Base-by-base conservation (phyloP, 495 filamentous ascomycete genomes). In the Penicillium cinerascens region DNA sequence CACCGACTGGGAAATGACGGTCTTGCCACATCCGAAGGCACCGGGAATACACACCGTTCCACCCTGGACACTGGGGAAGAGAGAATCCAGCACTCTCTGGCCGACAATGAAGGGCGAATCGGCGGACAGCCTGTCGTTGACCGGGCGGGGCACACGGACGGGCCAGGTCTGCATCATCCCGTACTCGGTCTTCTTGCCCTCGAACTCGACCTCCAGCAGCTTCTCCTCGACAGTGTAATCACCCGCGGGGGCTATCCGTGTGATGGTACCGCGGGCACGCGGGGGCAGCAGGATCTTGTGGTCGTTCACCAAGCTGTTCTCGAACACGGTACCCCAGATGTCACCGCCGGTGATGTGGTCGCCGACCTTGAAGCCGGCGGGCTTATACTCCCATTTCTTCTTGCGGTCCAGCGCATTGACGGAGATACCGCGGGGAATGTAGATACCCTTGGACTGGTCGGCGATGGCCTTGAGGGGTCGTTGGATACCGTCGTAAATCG, bases 161-260 rank as follows among this genome's bases (percentile, higher is more conserved):
- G 93, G 93, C 93, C 93, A 99, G 51, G 86, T 86, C 70, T 99
- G 93, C 92, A 97, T 96, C 93, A 99, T 97, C 62, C 80, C 82
- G 60, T 86, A 89, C 68, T 91, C 88, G 48, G 86, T 83, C 82
- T 92, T 96, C 74, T 90, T 89, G 55, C 95, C 93, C 59, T 99
- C 87, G 63, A 97, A 99, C 67, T 99, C 93, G 43, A 97, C 77
- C 73, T 97, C 95, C 61, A 99, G 76, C 54, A 99, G 85, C 74
- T 95, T 92, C 71, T 96, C 88, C 18, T 89, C 88, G 17, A 99
- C 88, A 1, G 91, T 97, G 70, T 97, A 97, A 73, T 82, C 88
- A 49, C 93, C 95, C 65, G 91, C 87, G 52, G 85, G 81, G 9
- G 91, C 84, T 61, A 99, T 91, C 44, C 81, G 82, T 33, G 91